Evolutionary conservation across 768 basidiomycete genomes (phyloP).

Genomic region (Russula virescens): DNA sequence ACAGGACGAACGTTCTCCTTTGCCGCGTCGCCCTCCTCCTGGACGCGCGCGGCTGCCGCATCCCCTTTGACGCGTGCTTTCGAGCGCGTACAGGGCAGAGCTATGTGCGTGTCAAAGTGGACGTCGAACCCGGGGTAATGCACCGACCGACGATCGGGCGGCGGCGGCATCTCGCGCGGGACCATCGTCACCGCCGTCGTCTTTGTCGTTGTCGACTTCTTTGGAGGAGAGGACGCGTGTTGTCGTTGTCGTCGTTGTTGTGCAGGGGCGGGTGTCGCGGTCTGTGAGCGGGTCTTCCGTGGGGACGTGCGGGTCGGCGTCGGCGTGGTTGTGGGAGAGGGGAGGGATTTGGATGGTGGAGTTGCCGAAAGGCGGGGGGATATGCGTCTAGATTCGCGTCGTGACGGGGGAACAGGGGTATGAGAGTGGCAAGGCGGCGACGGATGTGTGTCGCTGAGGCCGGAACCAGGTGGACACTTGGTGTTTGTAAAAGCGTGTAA

Average conservation of each 20-base stretch:
- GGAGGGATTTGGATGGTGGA: background rate
- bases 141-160: constrained; percentile 19
- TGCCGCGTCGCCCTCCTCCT: constrained; percentile 9
- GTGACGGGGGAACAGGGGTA: background rate
- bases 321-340: constrained; percentile 3
- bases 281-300: constrained; percentile 17
- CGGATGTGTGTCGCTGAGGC: background rate
- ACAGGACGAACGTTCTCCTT: constrained; percentile 24
- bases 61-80: constrained; percentile 7
- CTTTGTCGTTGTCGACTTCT: background rate
- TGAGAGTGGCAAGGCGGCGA: background rate
- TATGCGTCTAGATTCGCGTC: constrained; percentile 5
- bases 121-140: constrained; percentile 26
- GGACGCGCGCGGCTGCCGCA: background rate
- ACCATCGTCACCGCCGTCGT: constrained; percentile 4
- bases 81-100: constrained; percentile 15
- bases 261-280: background rate
- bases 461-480: background rate
- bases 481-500: background rate
- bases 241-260: constrained; percentile 5
- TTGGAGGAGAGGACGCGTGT: background rate
- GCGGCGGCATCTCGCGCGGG: constrained; percentile 18
- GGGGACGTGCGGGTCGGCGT: constrained; percentile 20
- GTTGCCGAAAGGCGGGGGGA: constrained; percentile 15
- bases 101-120: constrained; percentile 23